Evolutionary conservation across 1,284 basidiomycete species (phyloP).

Genomic region (Microbotryum saponariae): DNA sequence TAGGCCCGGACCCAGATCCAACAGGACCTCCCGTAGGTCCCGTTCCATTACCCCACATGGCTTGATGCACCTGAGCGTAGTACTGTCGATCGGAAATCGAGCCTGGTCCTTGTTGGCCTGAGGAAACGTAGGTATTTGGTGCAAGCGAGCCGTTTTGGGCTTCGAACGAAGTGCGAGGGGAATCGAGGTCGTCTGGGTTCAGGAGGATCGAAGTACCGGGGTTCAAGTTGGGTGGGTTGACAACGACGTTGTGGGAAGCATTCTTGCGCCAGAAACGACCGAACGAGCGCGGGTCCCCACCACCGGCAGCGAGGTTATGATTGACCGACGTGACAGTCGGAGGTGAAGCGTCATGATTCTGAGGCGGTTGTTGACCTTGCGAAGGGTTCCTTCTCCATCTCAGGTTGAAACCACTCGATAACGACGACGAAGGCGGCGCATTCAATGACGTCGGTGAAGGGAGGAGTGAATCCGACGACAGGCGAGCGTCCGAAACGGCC

Average conservation of each 20-base stretch:
- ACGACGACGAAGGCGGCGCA: neutral
- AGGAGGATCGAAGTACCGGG: neutral
- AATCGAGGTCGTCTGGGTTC: neutral
- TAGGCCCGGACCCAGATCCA: too few relatives aligned
- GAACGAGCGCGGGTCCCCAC: constrained; percentile 11
- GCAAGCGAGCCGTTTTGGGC: constrained; percentile 6
- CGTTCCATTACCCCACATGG: neutral
- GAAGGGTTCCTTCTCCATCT: constrained; percentile 4
- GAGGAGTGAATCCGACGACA: constrained; percentile 2
- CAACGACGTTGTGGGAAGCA: neutral
- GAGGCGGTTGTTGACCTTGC: neutral
- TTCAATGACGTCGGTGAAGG: neutral
- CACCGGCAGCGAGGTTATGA: neutral
- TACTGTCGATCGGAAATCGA: constrained; percentile 13
- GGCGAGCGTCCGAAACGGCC: neutral
- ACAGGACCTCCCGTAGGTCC: too few relatives aligned
- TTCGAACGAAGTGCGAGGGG: neutral
- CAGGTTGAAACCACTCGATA: constrained; percentile 7
- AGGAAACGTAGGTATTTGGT: neutral
- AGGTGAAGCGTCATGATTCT: neutral
- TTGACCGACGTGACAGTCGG: constrained; percentile 3
- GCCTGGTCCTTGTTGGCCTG: neutral
- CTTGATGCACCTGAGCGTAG: constrained; percentile 27
- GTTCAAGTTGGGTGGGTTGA: neutral
- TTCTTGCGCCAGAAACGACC: constrained; percentile 18